Percentiles rank a stretch among this genome's conserved stretches.
Conservation (phyloP, 139 green algal genomes). For the Coelastrella sp. region DNA sequence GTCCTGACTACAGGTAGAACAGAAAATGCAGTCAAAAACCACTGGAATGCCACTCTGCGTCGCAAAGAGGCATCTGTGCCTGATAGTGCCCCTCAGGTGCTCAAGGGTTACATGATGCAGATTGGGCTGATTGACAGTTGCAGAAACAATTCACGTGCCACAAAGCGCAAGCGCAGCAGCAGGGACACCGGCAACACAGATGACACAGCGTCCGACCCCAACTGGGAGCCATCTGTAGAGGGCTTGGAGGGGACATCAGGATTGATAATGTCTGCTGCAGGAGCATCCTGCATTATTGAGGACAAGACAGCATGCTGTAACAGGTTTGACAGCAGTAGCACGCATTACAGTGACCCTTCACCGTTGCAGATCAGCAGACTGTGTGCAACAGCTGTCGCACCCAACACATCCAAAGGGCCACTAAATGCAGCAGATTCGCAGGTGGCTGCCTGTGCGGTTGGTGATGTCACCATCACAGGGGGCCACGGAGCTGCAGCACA, state of each 20-base stretch:
- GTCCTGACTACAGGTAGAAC: slow-evolving; percentile 61
- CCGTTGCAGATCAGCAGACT: neutral
- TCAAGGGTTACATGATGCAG: slow-evolving; percentile 45
- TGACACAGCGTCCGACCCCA: neutral
- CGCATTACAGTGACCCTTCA: neutral
- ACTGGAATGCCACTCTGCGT: slow-evolving; percentile 74
- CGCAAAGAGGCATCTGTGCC: slow-evolving; percentile 27
- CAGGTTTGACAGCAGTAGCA: neutral
- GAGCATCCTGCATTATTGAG: neutral
- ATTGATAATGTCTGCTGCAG: neutral
- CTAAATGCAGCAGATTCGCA: neutral
- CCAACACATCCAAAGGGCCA: neutral
- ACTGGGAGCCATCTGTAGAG: slow-evolving; percentile 1
- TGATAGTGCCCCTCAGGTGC: slow-evolving; percentile 25
- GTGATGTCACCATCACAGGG: no score
- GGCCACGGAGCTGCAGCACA: no score
- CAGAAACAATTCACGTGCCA: neutral
- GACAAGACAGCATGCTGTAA: neutral
- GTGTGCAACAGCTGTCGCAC: neutral
- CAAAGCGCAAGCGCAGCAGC: slow-evolving; percentile 33
- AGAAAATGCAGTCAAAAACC: slow-evolving; percentile 96
- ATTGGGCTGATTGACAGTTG: slow-evolving; percentile 34
- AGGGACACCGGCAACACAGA: neutral
- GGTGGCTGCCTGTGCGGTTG: no score
- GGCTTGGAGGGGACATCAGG: neutral